Evolutionary conservation across 202 grass and related monocot genomes (phyloP).

Genomic region (Carex sylvatica): DNA sequence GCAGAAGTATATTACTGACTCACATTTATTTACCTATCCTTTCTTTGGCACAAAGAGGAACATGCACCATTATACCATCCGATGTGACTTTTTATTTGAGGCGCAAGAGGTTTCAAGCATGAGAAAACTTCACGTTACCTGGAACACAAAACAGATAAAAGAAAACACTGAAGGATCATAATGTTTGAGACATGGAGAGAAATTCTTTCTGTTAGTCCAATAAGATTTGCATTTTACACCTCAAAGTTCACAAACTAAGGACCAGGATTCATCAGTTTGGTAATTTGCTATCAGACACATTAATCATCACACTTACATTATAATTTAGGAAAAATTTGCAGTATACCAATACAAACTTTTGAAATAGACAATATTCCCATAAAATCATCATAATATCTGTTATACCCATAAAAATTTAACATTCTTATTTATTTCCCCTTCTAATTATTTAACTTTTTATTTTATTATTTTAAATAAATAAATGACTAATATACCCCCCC

Average conservation of each 20-base stretch:
- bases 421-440: too few relatives aligned
- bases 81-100: background rate
- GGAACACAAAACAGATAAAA: background rate
- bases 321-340: background rate
- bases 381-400: too few relatives aligned
- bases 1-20: background rate
- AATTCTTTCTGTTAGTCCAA: background rate
- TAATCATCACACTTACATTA: background rate
- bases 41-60: background rate
- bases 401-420: too few relatives aligned
- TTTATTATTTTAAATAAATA: too few relatives aligned
- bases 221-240: background rate
- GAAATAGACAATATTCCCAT: too few relatives aligned
- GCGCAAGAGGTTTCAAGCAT: conserved; percentile 6
- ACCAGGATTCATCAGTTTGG: background rate
- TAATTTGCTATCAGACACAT: conserved; percentile 3
- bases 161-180: background rate
- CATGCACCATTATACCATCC: background rate
- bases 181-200: background rate
- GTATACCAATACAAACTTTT: too few relatives aligned
- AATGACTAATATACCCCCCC: too few relatives aligned
- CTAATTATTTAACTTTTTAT: too few relatives aligned
- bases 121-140: conserved; percentile 13
- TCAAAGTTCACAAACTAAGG: background rate
- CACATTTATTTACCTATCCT: background rate